Evolutionary conservation across 1,284 basidiomycete species (phyloP).

Genomic region (Irpex rosettiformis): DNA sequence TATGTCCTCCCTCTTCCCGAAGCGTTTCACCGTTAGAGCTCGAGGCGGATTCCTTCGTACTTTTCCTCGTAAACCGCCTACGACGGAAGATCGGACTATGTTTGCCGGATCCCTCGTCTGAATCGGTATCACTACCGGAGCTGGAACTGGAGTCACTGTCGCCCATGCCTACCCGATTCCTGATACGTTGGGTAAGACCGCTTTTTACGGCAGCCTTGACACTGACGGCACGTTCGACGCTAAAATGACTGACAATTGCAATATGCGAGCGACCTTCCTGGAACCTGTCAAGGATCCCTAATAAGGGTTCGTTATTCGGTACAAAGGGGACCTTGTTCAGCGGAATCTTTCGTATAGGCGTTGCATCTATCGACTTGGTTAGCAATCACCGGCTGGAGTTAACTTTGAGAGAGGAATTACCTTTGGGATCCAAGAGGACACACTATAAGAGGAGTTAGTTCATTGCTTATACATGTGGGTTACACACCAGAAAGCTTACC

Average conservation of each 20-base stretch:
- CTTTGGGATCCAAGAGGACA: conserved; percentile 86
- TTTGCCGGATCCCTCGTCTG: conserved; percentile 23
- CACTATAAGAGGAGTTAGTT: conserved; percentile 36
- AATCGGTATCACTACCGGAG: conserved; percentile 36
- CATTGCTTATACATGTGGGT: not conserved
- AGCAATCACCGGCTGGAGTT: not conserved
- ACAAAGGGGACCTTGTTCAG: conserved; percentile 86
- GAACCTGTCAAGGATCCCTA: conserved; percentile 87
- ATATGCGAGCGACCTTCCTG: conserved; percentile 91
- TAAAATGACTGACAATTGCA: conserved; percentile 77
- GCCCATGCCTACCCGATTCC: conserved; percentile 61
- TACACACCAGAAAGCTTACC: conserved; percentile 13
- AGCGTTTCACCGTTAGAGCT: conserved; percentile 32
- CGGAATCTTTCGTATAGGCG: conserved; percentile 74
- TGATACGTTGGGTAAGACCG: conserved; percentile 67
- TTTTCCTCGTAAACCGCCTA: conserved; percentile 18
- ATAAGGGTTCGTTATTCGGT: conserved; percentile 80
- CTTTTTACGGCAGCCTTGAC: conserved; percentile 69
- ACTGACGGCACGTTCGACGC: conserved; percentile 48
- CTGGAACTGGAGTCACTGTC: conserved; percentile 43
- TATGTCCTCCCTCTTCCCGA: conserved; percentile 26
- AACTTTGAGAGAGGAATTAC: conserved; percentile 33
- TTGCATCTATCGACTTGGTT: conserved; percentile 50
- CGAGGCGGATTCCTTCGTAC: conserved; percentile 22
- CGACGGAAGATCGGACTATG: conserved; percentile 21